Evolutionary conservation across 176 grass and related monocot species (phyloP), one percentile per base, ranked within the genome.

Genomic region (Aegilops sharonensis): DNA sequence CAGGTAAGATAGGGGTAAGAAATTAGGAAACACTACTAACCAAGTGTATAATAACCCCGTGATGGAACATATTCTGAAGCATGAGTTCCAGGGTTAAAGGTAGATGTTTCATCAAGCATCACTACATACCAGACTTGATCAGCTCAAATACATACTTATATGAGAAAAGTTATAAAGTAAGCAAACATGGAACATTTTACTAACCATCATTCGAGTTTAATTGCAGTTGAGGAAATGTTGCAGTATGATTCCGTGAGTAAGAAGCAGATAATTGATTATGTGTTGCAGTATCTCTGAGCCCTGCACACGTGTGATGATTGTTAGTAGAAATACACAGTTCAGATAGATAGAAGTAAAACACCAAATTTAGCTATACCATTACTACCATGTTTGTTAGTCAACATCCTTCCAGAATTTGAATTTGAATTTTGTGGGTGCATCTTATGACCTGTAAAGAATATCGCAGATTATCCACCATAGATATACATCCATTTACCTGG

Each of bases 361-460:
- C 6, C 6, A 13, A 75, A 75, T 48, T 75, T 48, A 75, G 24
- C 23, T 29, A 25, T 30, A 75, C 42, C 42, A 48, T 48, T 48
- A 75, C 23, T 75, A 75, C 24, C 78, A 80, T 9, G 37, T 80
- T 21, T 5, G 9, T 11, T 23, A 24, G 24, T 64, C 36, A 64
- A 42, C 77, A 63, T 79, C 35, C n/a, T 79, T 43, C 60, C 24
- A 80, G 36, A 80, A 65, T 64, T 29, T 45, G 78, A 80, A 21
- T 37, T 65, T 45, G 78, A 80, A 80, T 42, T 30, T 9, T 8
- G 14, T 25, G 36, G 60, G 64, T 65, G 37, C 59, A 64, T 43
- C 64, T 20, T 64, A 64, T 80, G 60, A 65, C 23, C 78, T 64
- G 61, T 36, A 48, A 11, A 81, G 40, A 67, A 40, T 48, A 67